Conservation (phyloP, 176 grass and related monocot species). For the Oryza glumipatula region DNA sequence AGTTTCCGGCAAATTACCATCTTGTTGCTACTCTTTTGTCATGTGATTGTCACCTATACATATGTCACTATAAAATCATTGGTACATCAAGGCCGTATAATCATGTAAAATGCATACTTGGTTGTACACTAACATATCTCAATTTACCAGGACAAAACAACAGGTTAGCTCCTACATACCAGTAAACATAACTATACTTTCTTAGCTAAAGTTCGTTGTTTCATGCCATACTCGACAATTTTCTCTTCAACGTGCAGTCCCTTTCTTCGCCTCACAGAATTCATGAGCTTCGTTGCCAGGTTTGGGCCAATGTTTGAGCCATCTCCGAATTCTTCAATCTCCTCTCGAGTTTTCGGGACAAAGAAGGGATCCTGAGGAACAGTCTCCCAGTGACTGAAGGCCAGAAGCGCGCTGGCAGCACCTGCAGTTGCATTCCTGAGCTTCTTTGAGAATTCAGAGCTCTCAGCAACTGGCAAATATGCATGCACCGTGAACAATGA, state of each 20-base stretch:
- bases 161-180: neutral
- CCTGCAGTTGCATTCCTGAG: slow-evolving; percentile 74
- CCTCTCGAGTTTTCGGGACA: slow-evolving; percentile 75
- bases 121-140: slow-evolving; percentile 17
- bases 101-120: neutral
- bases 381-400: slow-evolving; percentile 85
- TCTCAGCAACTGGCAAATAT: slow-evolving; percentile 75
- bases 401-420: slow-evolving; percentile 71
- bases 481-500: slow-evolving; percentile 73
- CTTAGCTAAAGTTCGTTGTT: slow-evolving; percentile 86
- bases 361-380: slow-evolving; percentile 82
- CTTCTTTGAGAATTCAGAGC: slow-evolving; percentile 71
- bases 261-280: slow-evolving; percentile 87
- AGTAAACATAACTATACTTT: slow-evolving; percentile 66
- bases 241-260: slow-evolving; percentile 87
- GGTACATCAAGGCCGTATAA: too few relatives aligned
- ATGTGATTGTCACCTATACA: too few relatives aligned
- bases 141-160: slow-evolving; percentile 29
- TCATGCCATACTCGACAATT: slow-evolving; percentile 82
- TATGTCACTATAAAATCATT: too few relatives aligned
- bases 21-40: too few relatives aligned
- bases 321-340: slow-evolving; percentile 88
- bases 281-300: slow-evolving; percentile 74
- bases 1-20: too few relatives aligned
- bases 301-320: slow-evolving; percentile 83